Base-by-base conservation (phyloP, 495 filamentous ascomycete species). In the Podospora anserina region DNA sequence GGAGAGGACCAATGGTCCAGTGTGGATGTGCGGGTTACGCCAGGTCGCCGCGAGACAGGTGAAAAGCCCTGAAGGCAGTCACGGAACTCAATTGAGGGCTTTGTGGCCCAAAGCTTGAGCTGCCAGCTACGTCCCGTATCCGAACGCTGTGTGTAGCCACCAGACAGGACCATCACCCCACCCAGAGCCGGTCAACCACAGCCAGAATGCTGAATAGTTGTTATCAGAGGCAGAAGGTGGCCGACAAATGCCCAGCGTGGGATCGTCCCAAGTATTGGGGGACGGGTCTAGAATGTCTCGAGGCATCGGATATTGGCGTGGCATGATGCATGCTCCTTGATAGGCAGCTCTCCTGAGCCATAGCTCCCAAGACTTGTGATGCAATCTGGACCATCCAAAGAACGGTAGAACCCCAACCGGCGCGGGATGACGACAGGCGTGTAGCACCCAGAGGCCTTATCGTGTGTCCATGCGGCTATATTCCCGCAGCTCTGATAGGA, bases 381-480 rank as follows among this genome's bases (percentile, higher is more conserved):
- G 72, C 72, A 75, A 72, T 76, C 58, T 69, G 66, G 44, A 20
- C 63, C 59, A 74, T 39, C 74, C 68, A 76, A 67, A 74, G 72
- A 75, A 75, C 66, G 69, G 60, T 60, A 66, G 61, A 26, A 59
- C 65, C 69, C 32, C 26, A 68, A 66, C 61, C 69, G 67, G 68
- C 76, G 76, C 70, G 77, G 77, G 77, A 79, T 79, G 77, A 76
- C 76, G 75, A 74, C 75, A 78, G 56, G 70, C 67, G 70, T 70
- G 72, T 76, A 70, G 72, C 53, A 49, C 26, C 61, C 44, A 55
- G 27, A 23, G 28, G 57, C 69, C 76, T 78, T 76, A 78, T 78
- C 75, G 73, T 63, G 39, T 49, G 64, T 69, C 72, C 66, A 73
- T 72, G 70, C 69, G 69, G 68, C 69, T 74, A 66, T 73, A 66